Evolutionary conservation across 768 basidiomycete species (phyloP), one percentile per base, ranked within the genome.

Genomic region (Cystofilobasidium bisporidii): DNA sequence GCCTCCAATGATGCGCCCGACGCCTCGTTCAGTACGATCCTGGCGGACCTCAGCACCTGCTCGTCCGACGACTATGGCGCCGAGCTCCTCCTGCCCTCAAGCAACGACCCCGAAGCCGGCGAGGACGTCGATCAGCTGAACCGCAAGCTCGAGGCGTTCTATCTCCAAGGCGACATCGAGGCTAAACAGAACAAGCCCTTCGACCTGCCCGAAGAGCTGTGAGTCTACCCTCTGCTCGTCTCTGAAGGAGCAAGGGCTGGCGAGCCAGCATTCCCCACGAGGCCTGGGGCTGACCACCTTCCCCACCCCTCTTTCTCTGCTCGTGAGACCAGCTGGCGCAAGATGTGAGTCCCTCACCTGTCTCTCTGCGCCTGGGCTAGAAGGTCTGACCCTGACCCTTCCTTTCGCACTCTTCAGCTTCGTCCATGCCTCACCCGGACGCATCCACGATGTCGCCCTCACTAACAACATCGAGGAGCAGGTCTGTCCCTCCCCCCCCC

Each of bases 391-490:
- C 50, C 22, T 18, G 20, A 28, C 22, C 17, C 33, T 24, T 53
- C 28, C 45, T 33, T 17, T 24, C 47, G 9, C 2, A 41, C 48
- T n/a, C 17, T 38, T 1, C 32, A 63, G 62, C 55, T 64, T 66
- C 65, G 59, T 66, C 18, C 65, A 66, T 24, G 58, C 65, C 15
- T 59, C 65, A 4, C 65, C 65, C 2, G 57, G 57, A 1, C 30
- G 65, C 17, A 56, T 66, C 2, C 38, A 61, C 26, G 65, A 66
- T 36, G 47, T 24, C 26, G 58, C 58, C 20, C 45, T 58, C 12
- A 66, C 65, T 15, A 66, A 66, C 57, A 56, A 53, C 6, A 64
- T 64, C 38, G 63, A 64, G n/a, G 63, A 64, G 53, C 63, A 64
- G 50, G 50, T 53, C 45, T 20, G n/a, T 24, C 18, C n/a, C 45